Evolutionary conservation across 495 filamentous ascomycete species (phyloP).

Genomic region (Tuber indicum): DNA sequence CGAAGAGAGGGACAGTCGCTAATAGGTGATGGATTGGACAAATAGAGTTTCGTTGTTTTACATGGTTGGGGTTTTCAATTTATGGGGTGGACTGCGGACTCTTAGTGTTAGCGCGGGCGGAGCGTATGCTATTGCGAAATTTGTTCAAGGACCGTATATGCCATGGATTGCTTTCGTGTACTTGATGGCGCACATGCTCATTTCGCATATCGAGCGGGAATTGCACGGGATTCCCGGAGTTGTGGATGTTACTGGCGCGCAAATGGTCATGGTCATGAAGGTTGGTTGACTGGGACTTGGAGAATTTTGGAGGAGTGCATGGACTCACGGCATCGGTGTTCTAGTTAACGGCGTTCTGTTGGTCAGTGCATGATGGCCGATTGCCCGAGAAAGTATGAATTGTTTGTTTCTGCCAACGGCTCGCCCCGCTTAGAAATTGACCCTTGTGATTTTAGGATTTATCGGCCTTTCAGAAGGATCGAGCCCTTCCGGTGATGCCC

Average conservation of each 20-base stretch:
- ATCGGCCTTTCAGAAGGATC: conserved; percentile 77
- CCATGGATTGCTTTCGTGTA: conserved; percentile 95
- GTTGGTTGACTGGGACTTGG: conserved; percentile 30
- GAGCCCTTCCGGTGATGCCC: conserved; percentile 67
- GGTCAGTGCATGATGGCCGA: conserved; percentile 90
- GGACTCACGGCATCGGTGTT: conserved; percentile 19
- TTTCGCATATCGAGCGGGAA: conserved; percentile 80
- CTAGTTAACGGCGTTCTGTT: conserved; percentile 82
- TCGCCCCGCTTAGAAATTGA: not conserved
- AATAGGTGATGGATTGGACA: not conserved
- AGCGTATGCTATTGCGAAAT: conserved; percentile 76
- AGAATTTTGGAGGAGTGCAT: not conserved
- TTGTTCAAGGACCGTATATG: conserved; percentile 87
- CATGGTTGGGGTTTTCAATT: conserved; percentile 85
- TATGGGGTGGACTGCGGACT: conserved; percentile 81
- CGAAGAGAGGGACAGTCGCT: not conserved
- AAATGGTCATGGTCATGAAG: conserved; percentile 99
- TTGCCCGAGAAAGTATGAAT: conserved; percentile 55
- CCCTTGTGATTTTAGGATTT: conserved; percentile 49
- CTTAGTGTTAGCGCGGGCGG: conserved; percentile 69
- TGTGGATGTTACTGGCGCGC: conserved; percentile 88
- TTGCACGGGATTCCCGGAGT: conserved; percentile 55
- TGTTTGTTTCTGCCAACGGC: not conserved
- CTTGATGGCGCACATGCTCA: conserved; percentile 90
- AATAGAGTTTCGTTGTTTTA: conserved; percentile 73